Evolutionary conservation across 495 filamentous ascomycete genomes (phyloP), one percentile per base, ranked within the genome.

Genomic region (Penicillium salamii): DNA sequence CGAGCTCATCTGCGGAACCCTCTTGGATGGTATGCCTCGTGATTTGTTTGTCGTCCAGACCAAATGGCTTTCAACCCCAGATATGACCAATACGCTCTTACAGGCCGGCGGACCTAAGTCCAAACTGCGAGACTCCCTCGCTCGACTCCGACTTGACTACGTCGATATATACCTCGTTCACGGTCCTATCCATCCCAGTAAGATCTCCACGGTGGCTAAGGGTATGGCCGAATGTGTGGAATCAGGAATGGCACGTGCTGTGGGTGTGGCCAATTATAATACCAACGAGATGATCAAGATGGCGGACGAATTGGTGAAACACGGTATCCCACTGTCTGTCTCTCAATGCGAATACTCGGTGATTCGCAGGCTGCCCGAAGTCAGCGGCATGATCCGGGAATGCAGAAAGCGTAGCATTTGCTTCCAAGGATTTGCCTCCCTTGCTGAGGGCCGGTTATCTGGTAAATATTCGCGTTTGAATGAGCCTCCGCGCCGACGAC

Each of bases 81-180:
- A 54, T 15, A 18, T 54, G 35, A 50, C 35, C 13, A 61, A 56
- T 14, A 42, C 49, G 9, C 12, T 64, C 14, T 17, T 59, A 28
- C 58, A 62, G 39, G 36, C 52, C 8, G 44, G 50, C 5, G 59
- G 55, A 4, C 58, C 56, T 0, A 55, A 57, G 34, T 33, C 35
- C 14, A 52, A 45, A 31, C 53, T 65, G 6, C 35, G 43, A 23
- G 46, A 47, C 3, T 65, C 62, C 8, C 78, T 93, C 49, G 68
- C 79, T 54, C 86, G 83, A 42, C 72, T 93, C 14, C 77, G 80
- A 7, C 63, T 90, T 31, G 83, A 87, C 31, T 88, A 91, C 65
- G 85, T 93, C 3, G 88, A 93, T 66, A 74, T 88, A 53, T 91
- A 90, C 63, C 76, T 91, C 1, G 86, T 91, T 54, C 84, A 90